A percentile compares a stretch with the other conserved stretches of the same genome.
These are phyloP conservation scores for Myxozyma geophila DNA, from an alignment of 805 yeast genomes.

Conservation along the genomic window DNA sequence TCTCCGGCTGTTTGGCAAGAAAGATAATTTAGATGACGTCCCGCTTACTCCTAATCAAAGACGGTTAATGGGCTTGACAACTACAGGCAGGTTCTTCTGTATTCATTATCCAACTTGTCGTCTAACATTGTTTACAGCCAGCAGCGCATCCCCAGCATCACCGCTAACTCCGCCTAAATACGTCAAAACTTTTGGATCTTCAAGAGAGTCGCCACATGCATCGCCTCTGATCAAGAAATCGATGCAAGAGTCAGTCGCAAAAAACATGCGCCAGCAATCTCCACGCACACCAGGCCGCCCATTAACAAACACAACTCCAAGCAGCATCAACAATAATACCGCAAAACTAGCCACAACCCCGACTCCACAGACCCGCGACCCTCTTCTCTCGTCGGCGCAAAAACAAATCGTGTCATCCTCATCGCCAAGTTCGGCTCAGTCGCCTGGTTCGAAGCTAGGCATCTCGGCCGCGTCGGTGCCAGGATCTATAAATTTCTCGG, in stretches of 20 bases:
- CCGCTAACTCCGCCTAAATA: conserved; percentile 39
- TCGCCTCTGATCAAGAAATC: conserved; percentile 35
- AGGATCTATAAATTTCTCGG: conserved; percentile 15
- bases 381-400: background rate
- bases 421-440: background rate
- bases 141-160: conserved; percentile 23
- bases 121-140: background rate
- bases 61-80: conserved; percentile 35
- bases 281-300: conserved; percentile 10
- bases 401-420: background rate
- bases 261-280: conserved; percentile 8
- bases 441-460: too few species aligned
- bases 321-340: background rate
- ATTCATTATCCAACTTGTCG: background rate
- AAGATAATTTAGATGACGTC: conserved; percentile 33
- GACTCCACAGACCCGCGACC: conserved; percentile 8
- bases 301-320: background rate
- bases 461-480: background rate
- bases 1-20: conserved; percentile 27
- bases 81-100: conserved; percentile 9
- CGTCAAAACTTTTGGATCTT: conserved; percentile 33
- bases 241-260: conserved; percentile 18
- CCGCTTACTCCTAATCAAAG: conserved; percentile 40
- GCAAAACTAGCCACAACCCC: too few species aligned
- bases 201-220: conserved; percentile 35